Evolutionary conservation across 352 stramenopile genomes (phyloP).

Genomic region (Thraustochytrium striatum): DNA sequence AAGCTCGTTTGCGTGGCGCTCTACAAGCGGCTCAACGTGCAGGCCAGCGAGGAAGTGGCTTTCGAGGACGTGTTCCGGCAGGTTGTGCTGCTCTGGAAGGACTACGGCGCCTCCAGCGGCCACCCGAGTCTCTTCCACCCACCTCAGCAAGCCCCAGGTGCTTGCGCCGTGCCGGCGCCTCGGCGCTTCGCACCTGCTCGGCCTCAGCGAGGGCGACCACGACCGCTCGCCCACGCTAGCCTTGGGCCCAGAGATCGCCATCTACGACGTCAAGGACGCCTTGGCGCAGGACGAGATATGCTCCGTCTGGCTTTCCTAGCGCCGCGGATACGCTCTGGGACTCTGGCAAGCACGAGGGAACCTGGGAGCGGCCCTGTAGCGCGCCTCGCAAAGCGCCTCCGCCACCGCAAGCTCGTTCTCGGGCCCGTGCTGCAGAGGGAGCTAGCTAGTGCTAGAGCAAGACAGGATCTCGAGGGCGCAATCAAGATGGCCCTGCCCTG

Average conservation of each 20-base stretch:
- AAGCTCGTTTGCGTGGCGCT: constrained; percentile 32
- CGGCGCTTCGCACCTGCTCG: neutral
- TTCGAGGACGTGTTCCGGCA: neutral
- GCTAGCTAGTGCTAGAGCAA: too few species aligned
- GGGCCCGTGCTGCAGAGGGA: too few species aligned
- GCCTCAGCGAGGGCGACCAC: neutral
- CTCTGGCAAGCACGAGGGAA: too few species aligned
- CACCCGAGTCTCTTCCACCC: neutral
- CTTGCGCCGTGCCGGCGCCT: neutral
- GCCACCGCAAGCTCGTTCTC: too few species aligned
- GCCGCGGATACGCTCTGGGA: too few species aligned
- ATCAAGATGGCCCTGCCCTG: too few species aligned
- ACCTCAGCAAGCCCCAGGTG: constrained; percentile 4
- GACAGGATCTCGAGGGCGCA: too few species aligned
- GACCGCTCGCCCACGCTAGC: neutral
- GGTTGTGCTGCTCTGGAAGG: neutral
- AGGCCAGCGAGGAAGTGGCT: constrained; percentile 10
- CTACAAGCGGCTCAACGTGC: constrained; percentile 28
- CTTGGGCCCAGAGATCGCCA: neutral
- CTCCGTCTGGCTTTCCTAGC: too few species aligned
- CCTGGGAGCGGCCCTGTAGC: too few species aligned
- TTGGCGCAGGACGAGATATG: neutral
- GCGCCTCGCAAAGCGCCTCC: too few species aligned
- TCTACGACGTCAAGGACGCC: neutral
- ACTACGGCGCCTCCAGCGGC: constrained; percentile 12